Percentiles rank a stretch among this genome's conserved stretches.
Evolutionary conservation across 495 filamentous ascomycete species (phyloP).

Genomic region (Podospora fimiseda): DNA sequence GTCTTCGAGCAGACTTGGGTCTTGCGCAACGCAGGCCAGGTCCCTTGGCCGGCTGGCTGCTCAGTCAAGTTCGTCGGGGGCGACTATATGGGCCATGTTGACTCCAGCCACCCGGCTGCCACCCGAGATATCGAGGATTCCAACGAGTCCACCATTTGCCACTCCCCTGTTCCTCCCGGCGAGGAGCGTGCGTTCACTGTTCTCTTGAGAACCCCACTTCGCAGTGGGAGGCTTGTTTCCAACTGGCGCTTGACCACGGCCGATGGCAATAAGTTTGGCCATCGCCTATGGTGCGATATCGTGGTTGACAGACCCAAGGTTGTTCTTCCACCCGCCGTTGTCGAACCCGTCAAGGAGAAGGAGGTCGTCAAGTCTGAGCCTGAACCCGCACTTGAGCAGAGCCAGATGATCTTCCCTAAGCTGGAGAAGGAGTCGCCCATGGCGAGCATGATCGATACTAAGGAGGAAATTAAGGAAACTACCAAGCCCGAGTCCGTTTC

Average conservation of each 20-base stretch:
- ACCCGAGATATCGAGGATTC: conserved; percentile 63
- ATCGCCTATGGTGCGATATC: conserved; percentile 92
- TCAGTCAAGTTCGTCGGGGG: conserved; percentile 87
- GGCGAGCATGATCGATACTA: conserved; percentile 64
- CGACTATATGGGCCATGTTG: conserved; percentile 89
- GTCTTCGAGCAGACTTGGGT: conserved; percentile 90
- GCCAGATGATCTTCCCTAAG: conserved; percentile 94
- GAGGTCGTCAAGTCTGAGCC: conserved; percentile 15
- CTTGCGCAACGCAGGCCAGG: conserved; percentile 73
- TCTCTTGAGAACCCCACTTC: conserved; percentile 67
- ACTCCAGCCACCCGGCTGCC: conserved; percentile 67
- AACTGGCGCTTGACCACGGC: conserved; percentile 92
- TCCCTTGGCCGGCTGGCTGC: conserved; percentile 80
- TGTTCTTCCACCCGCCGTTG: conserved; percentile 2
- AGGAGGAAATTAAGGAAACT: conserved; percentile 46
- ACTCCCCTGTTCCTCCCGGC: conserved; percentile 60
- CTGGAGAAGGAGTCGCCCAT: conserved; percentile 90
- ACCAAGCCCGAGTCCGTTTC: conserved; percentile 20
- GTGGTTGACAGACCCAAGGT: conserved; percentile 46
- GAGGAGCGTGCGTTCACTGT: conserved; percentile 77
- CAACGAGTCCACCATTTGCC: conserved; percentile 73
- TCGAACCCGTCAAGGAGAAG: conserved; percentile 14
- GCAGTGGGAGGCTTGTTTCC: conserved; percentile 70
- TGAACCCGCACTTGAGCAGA: conserved; percentile 28
- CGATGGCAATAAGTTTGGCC: conserved; percentile 78